Conservation (phyloP, 495 filamentous ascomycete genomes). For the Tuber umbilicatum region DNA sequence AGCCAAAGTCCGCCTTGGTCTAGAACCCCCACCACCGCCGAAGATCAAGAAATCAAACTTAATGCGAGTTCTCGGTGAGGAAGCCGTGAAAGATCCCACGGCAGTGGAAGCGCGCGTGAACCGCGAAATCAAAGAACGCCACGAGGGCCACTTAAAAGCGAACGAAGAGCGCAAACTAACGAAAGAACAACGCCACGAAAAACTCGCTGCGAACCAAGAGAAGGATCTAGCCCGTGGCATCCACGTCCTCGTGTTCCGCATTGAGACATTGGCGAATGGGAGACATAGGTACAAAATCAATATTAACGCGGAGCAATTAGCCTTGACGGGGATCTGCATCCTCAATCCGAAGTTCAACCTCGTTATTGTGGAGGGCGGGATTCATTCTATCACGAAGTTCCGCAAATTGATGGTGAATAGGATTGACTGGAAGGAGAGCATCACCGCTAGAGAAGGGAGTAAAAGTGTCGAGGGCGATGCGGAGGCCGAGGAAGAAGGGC, state of each 20-base stretch:
- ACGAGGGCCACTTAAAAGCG: constrained; percentile 61
- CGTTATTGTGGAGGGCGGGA: constrained; percentile 85
- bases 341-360: constrained; percentile 81
- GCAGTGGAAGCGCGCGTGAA: constrained; percentile 93
- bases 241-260: constrained; percentile 74
- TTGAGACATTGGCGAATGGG: constrained; percentile 78
- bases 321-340: constrained; percentile 78
- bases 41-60: constrained; percentile 94
- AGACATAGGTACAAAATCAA: constrained; percentile 88
- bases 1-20: constrained; percentile 85
- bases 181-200: constrained; percentile 82
- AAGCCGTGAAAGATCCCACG: constrained; percentile 95
- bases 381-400: constrained; percentile 70
- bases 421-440: constrained; percentile 90
- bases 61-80: constrained; percentile 95
- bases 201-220: constrained; percentile 73
- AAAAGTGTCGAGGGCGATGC: constrained; percentile 57
- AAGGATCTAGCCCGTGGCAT: constrained; percentile 83
- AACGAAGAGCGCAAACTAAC: constrained; percentile 89
- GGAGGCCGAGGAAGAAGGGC: constrained; percentile 55
- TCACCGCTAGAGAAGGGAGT: constrained; percentile 56
- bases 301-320: constrained; percentile 82
- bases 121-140: constrained; percentile 78
- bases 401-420: constrained; percentile 86
- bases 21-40: constrained; percentile 80